Base-by-base conservation (phyloP, 371 early-diverging fungal genomes). In the Neoconidiobolus thromboides region DNA sequence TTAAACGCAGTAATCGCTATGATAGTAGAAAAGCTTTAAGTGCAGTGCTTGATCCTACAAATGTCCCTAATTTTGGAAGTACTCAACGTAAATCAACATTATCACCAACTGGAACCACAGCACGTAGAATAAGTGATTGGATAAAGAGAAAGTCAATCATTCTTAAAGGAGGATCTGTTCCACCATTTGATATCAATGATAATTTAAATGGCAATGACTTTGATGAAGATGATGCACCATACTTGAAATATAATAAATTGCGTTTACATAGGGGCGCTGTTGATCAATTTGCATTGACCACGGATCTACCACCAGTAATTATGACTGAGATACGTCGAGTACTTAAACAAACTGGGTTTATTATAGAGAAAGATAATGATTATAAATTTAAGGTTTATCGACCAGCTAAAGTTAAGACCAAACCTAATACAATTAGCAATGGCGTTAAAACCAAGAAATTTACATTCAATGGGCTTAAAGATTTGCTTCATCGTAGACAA, bases 191-290 rank as follows among this genome's bases (percentile, higher is more conserved):
- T 14, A 10, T 54, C 4, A 2, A 41, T 12, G 26, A 26, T 26
- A 26, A 26, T 26, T 26, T 26, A 26, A 26, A 26, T 26, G 26
- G 26, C 26, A 26, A 26, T 26, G 26, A 26, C 26, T 26, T 26
- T 26, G 26, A 26, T 26, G 26, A 26, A 26, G 26, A 26, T 26
- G 26, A 26, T 26, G 26, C 26, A 26, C 26, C 26, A 26, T 26
- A 26, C 26, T 26, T 26, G 26, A 26, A 26, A 26, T 26, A 26
- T 26, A 26, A 26, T 26, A 80, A 85, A 65, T 73, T 89, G 62
- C 79, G 82, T 38, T 74, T 75, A 36, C 86, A 87, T 66, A 81
- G 82, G 57, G 89, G 89, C 50, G 86, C 85, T 5, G 83, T 88
- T 0, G 87, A 86, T 62, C 80, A 82, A 46, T 74, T 78, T 51